phyloP scores from a whole-genome alignment of 163 green algal genomes.

The Smithsoniella earleae region DNA sequence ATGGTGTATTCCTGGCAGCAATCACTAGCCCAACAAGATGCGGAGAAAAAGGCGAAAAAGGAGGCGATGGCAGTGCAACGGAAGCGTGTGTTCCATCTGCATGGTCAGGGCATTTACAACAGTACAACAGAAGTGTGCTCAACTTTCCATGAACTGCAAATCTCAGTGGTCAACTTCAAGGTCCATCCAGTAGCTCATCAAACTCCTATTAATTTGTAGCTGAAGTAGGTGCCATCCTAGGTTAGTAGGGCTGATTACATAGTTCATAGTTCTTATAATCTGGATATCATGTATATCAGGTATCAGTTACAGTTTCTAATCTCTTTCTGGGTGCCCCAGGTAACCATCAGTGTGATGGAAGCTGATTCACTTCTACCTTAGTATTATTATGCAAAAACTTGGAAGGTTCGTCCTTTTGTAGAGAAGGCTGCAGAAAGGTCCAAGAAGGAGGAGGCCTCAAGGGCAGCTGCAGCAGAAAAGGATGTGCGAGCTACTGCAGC shows the following conservation, averaged over 20 bases:
- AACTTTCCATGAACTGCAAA: background rate
- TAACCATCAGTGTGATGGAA: no score
- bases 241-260: background rate
- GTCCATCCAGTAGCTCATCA: background rate
- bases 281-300: background rate
- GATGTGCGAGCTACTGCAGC: background rate
- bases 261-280: background rate
- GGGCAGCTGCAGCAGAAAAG: background rate
- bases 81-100: slow-evolving; percentile 16
- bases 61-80: background rate
- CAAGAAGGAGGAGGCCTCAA: slow-evolving; percentile 25
- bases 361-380: background rate
- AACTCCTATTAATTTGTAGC: background rate
- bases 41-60: background rate
- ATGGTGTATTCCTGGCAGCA: background rate
- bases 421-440: background rate
- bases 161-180: background rate
- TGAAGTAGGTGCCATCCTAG: background rate
- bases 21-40: background rate
- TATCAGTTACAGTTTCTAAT: no score
- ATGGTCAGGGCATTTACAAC: background rate
- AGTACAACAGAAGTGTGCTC: background rate
- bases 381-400: background rate
- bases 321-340: no score
- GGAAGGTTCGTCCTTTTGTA: background rate